Base-by-base conservation (phyloP, 2,329 filamentous ascomycete species). In the Zymoseptoria crescenta region DNA sequence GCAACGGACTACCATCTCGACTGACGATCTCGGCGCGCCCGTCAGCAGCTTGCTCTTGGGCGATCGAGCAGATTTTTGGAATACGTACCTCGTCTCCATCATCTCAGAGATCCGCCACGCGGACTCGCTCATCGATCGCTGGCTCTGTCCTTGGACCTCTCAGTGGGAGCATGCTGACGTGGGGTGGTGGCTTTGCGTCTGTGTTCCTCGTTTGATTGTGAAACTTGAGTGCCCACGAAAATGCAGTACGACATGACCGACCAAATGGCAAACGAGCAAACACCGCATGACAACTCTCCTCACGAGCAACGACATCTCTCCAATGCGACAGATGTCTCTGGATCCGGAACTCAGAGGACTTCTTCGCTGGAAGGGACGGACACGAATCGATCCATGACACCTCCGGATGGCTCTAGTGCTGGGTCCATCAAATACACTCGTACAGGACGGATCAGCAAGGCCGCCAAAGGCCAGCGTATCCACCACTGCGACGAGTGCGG, bases 361-460 rank as follows among this genome's bases (percentile, higher is more conserved):
- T 45, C 35, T 16, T 45, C 35, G 13, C 13, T 45, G 35, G 35
- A 45, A 45, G 16, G 35, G 13, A 45, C n/a, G 35, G 35, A 45
- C 13, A 45, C 35, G 16, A 45, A 45, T 52, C 59, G 59, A 10
- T 63, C 66, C 21, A 59, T 63, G 10, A 64, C 66, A 16, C 60
- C 66, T 49, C 62, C 64, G 16, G 61, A 61, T 24, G 53, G 56
- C 6, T 61, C 57, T 7, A 56, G 56, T 35, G 30, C 57, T 8
- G 55, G 70, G 30, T 58, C 67, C 30, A 68, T 76, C 56, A 70
- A 73, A 58, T 77, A 75, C 64, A 79, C 77, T 20, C 73, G 72
- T 62, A 79, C 77, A 27, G 77, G 77, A 20, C 72, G 77, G 28
- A 73, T 79, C 55, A 78, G 75, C 59, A 79, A 78, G 67, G 77